Percentiles rank a stretch among this genome's conserved stretches.
Evolutionary conservation across 805 yeast genomes (phyloP).

Genomic region (Pichia paraexigua): DNA sequence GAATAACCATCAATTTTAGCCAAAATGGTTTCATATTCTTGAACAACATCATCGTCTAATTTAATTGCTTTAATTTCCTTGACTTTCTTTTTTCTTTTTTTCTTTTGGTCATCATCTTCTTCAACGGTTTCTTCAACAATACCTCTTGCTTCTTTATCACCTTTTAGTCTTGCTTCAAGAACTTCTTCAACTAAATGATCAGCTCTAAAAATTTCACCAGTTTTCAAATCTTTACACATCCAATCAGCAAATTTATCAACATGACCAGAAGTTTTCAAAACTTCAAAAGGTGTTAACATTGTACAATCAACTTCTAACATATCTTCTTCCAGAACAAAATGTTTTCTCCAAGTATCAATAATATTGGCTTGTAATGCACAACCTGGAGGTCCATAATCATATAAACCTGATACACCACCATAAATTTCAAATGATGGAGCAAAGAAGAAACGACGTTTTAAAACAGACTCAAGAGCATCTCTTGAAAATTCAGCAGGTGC

Average conservation of each 20-base stretch:
- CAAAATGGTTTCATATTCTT: constrained; percentile 77
- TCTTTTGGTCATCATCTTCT: constrained; percentile 66
- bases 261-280: constrained; percentile 96
- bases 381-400: constrained; percentile 99
- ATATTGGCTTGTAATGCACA: constrained; percentile 97
- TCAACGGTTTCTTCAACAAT: constrained; percentile 54
- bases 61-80: constrained; percentile 86
- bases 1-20: constrained; percentile 95
- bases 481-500: constrained; percentile 49
- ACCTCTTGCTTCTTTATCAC: constrained; percentile 97
- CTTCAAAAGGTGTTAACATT: constrained; percentile 96
- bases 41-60: constrained; percentile 70
- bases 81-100: constrained; percentile 92
- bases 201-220: constrained; percentile 98
- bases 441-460: constrained; percentile 92
- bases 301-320: constrained; percentile 98
- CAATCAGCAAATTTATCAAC: constrained; percentile 98
- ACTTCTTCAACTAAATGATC: constrained; percentile 98
- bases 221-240: constrained; percentile 94
- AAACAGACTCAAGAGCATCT: constrained; percentile 80
- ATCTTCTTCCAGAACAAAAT: constrained; percentile 94
- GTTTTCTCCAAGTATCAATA: constrained; percentile 95
- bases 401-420: constrained; percentile 97
- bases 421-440: constrained; percentile 97
- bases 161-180: constrained; percentile 89